Evolutionary conservation across 108 stramenopile species (phyloP), one percentile per base, ranked within the genome.

Genomic region (Schizochytrium sp.): DNA sequence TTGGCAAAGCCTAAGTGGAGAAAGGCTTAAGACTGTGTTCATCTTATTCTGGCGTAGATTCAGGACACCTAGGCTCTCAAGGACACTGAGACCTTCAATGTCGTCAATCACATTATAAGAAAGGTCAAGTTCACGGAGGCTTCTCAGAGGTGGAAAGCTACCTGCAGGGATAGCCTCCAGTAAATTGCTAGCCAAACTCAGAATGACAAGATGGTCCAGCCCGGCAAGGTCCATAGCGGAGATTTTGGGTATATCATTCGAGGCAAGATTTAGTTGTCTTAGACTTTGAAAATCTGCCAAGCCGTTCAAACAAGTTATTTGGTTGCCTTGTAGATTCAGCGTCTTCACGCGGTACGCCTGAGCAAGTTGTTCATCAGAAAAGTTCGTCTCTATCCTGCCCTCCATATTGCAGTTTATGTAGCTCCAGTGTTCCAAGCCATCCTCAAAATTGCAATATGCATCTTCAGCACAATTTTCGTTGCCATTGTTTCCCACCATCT

Each of bases 1-100:
- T 46, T 0, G 12, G 53, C 76, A 83, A 8, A 83, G 76, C 40
- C n/a, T 47, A 56, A 83, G 76, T 38, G 76, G 76, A 0, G 8
- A 17, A 53, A 83, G 76, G 55, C n/a, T 38, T 5, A 53, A 49
- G 47, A 42, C 40, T 10, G 76, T 42, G 38, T 38, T 53, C 38
- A 83, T 7, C 12, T 53, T 47, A 28, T 83, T 83, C 3, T 55
- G 50, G 38, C 76, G 47, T 5, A 83, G 28, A 53, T 83, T 55
- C 28, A 83, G 53, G 15, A 10, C 13, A 5, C 40, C 8, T n/a
- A 83, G 53, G n/a, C 40, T 47, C 15, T 50, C 76, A 5, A 83
- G 47, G 47, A 83, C 53, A 55, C 76, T 83, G 50, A 83, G 76
- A 8, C 76, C 76, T 50, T 83, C 76, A 53, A 83, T 40, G 47